Conservation (phyloP, 1,284 basidiomycete species). For the Marasmius fiardii region DNA sequence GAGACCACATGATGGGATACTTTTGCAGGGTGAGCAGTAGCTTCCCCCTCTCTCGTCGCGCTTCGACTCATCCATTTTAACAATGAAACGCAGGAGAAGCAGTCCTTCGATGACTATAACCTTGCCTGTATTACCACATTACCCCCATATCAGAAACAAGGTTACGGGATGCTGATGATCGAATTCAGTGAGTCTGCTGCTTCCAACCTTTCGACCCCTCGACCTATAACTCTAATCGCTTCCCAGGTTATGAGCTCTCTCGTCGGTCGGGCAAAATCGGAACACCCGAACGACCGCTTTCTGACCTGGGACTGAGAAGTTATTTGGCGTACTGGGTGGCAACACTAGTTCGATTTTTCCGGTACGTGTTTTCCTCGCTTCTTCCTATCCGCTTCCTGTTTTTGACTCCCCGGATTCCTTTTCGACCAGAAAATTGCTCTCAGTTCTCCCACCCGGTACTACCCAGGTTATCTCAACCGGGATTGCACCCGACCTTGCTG, state of each 20-base stretch:
- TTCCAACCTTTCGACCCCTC: neutral
- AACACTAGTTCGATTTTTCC: slow-evolving; percentile 80
- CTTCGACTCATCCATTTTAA: neutral
- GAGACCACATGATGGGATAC: slow-evolving; percentile 86
- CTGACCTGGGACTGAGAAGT: slow-evolving; percentile 87
- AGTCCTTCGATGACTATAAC: slow-evolving; percentile 96
- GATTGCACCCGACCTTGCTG: slow-evolving; percentile 39
- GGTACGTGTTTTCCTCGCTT: no score
- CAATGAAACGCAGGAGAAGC: slow-evolving; percentile 86
- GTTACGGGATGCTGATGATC: slow-evolving; percentile 95
- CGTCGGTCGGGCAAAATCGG: slow-evolving; percentile 75
- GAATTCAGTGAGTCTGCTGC: slow-evolving; percentile 77
- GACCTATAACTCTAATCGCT: neutral
- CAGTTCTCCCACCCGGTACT: slow-evolving; percentile 53
- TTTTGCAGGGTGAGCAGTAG: slow-evolving; percentile 85
- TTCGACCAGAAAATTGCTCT: slow-evolving; percentile 16
- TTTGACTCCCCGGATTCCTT: slow-evolving; percentile 33
- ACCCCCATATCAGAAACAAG: slow-evolving; percentile 88
- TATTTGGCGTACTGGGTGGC: slow-evolving; percentile 94
- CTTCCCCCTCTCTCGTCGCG: no score
- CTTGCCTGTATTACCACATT: slow-evolving; percentile 96
- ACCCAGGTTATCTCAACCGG: slow-evolving; percentile 38
- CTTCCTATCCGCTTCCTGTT: slow-evolving; percentile 17
- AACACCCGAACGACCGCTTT: slow-evolving; percentile 93
- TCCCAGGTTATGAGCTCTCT: slow-evolving; percentile 86